Evolutionary conservation across 2,329 filamentous ascomycete genomes (phyloP), one percentile per base, ranked within the genome.

Genomic region (Mariannaea elegans): DNA sequence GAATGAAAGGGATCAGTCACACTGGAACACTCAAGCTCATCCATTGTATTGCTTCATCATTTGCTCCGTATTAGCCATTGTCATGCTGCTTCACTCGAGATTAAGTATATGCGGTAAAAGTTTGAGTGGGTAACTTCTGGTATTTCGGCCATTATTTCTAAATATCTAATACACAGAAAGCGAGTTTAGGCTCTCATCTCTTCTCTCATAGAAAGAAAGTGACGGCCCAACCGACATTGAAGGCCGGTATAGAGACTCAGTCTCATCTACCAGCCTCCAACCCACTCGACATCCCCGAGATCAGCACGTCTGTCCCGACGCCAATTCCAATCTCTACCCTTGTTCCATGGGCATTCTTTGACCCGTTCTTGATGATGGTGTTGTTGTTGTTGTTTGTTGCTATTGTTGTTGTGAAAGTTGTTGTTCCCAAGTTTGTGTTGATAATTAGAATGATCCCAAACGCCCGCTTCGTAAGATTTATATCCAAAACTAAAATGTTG

Each of bases 281-380:
- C 92, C 90, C 94, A 97, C 87, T 97, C 93, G 82, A 94, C 80
- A 73, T 94, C 91, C 73, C 89, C 89, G 76, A 92, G 85, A 80
- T 90, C 89, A 73, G 83, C 77, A 69, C 84, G 84, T 72, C 80
- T 81, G 64, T 90, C 88, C 72, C 85, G 82, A 72, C 85, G 84
- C 84, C 85, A 87, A 65, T 84, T 85, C 80, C 81, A 83, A 76
- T 87, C 85, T 79, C 84, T 82, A 65, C 81, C 81, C 73, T 83
- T 85, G 65, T 77, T 82, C 81, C 84, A 84, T 59, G 84, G 84
- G 73, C 82, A 85, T 56, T 82, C 83, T 73, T 81, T 82, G 60
- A 71, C 72, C 65, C 78, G 80, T 56, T 86, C 83, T 72, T 80
- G 73, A 75, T 64, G 69, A 76, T 56, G 60, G 46, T 59, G 65